A percentile compares a stretch with the other conserved stretches of the same genome.
Conservation (phyloP, 1,284 basidiomycete species). For the Schizophyllum amplum region DNA sequence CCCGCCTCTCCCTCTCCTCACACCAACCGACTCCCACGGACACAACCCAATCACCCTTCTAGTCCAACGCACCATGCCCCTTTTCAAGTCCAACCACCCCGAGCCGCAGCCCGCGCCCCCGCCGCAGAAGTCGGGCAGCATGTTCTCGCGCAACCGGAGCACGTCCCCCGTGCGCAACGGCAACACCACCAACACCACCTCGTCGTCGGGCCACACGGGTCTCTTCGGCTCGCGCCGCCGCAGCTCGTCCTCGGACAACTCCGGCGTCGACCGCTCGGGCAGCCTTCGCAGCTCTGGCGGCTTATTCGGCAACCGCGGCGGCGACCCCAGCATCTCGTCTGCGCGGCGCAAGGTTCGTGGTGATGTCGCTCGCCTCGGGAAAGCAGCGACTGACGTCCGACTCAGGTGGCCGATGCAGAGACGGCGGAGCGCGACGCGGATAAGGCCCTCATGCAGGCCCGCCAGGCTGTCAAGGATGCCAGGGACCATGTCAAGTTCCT, state of each 20-base stretch:
- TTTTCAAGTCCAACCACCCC: slow-evolving; percentile 20
- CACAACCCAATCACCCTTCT: too few species aligned
- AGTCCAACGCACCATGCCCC: slow-evolving; percentile 16
- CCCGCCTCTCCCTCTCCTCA: neutral
- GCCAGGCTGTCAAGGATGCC: slow-evolving; percentile 41
- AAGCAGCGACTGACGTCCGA: slow-evolving; percentile 25
- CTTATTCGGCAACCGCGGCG: slow-evolving; percentile 1
- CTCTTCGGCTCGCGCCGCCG: slow-evolving; percentile 17
- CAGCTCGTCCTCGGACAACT: slow-evolving; percentile 18
- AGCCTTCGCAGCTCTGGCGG: slow-evolving; percentile 1
- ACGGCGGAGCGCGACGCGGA: slow-evolving; percentile 48
- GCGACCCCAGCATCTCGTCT: slow-evolving; percentile 1
- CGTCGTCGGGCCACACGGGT: slow-evolving; percentile 15
- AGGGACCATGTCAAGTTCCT: slow-evolving; percentile 43
- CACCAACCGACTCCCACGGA: too few species aligned
- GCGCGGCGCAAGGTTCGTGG: slow-evolving; percentile 10
- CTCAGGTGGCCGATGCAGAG: slow-evolving; percentile 48
- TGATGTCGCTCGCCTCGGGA: slow-evolving; percentile 13
- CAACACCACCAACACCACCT: slow-evolving; percentile 7
- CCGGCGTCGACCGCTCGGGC: slow-evolving; percentile 8
- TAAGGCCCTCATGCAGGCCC: slow-evolving; percentile 36
- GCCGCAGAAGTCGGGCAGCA: slow-evolving; percentile 18
- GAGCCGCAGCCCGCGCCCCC: slow-evolving; percentile 13
- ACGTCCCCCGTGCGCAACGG: slow-evolving; percentile 15
- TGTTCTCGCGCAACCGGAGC: slow-evolving; percentile 20